A percentile compares a stretch with the other conserved stretches of the same genome.
Evolutionary conservation across 148 eudicot species (phyloP).

Genomic region (Linanthus parryae): DNA sequence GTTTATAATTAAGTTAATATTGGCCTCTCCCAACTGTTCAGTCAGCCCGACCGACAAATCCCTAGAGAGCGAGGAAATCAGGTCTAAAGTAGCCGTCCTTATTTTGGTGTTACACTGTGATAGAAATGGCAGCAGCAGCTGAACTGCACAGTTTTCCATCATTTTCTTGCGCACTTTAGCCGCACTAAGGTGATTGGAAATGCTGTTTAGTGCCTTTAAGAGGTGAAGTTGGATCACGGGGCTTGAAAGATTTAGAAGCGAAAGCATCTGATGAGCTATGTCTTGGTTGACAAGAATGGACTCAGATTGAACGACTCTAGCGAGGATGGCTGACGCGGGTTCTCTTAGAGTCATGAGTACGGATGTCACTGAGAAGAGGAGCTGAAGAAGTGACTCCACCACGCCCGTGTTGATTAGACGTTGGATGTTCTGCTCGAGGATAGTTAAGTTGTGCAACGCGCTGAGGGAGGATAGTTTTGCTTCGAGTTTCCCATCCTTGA

Average conservation of each 20-base stretch:
- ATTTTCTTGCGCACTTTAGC: constrained; percentile 43
- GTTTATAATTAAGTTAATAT: constrained; percentile 31
- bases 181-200: constrained; percentile 43
- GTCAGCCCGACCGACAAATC: constrained; percentile 32
- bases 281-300: constrained; percentile 49
- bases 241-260: constrained; percentile 59
- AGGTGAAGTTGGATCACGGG: constrained; percentile 54
- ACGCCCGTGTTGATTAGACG: constrained; percentile 49
- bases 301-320: constrained; percentile 54
- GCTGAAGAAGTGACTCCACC: constrained; percentile 67
- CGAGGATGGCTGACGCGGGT: constrained; percentile 74
- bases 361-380: constrained; percentile 90
- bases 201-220: constrained; percentile 59
- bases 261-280: constrained; percentile 76
- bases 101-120: constrained; percentile 38
- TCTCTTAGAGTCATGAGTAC: constrained; percentile 81
- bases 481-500: constrained; percentile 75
- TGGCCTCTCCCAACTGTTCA: constrained; percentile 38
- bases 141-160: constrained; percentile 55
- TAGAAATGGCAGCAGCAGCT: constrained; percentile 62
- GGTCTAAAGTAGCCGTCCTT: constrained; percentile 40
- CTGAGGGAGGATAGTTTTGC: constrained; percentile 66
- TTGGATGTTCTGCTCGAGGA: constrained; percentile 39
- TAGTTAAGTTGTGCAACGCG: constrained; percentile 61
- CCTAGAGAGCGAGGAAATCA: constrained; percentile 50